Conservation (phyloP, 1,139 yeast genomes). For the Torulaspora globosa region DNA sequence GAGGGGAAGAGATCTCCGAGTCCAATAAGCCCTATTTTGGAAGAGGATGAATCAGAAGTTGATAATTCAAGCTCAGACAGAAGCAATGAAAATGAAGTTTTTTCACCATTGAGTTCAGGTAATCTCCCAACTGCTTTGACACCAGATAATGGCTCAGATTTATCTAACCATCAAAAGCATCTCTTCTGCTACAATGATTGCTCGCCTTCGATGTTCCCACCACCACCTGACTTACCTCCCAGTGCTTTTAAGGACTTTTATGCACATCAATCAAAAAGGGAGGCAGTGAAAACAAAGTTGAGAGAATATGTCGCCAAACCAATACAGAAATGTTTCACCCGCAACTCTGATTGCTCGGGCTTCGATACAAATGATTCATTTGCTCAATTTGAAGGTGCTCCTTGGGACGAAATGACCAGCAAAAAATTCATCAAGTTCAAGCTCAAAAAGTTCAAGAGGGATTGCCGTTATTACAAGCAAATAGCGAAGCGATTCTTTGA, state of each 20-base stretch:
- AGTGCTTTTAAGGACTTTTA: slow-evolving; percentile 10
- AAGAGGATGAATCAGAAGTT: slow-evolving; percentile 1
- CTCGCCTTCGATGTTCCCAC: slow-evolving; percentile 3
- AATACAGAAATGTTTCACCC: slow-evolving; percentile 3
- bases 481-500: slow-evolving; percentile 24
- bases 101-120: slow-evolving; percentile 13
- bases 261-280: slow-evolving; percentile 6
- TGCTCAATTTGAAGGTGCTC: slow-evolving; percentile 11
- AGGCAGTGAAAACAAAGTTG: slow-evolving; percentile 5
- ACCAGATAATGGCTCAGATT: slow-evolving; percentile 6
- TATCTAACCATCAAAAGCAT: not conserved
- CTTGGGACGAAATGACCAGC: slow-evolving; percentile 21
- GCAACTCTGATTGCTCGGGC: slow-evolving; percentile 1
- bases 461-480: slow-evolving; percentile 19
- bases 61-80: slow-evolving; percentile 2
- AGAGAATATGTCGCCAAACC: slow-evolving; percentile 5
- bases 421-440: slow-evolving; percentile 22
- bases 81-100: slow-evolving; percentile 7
- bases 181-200: not conserved
- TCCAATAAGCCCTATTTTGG: not conserved
- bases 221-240: slow-evolving; percentile 14
- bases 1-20: not conserved
- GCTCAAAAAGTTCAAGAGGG: slow-evolving; percentile 17
- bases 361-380: slow-evolving; percentile 12
- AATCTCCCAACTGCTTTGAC: slow-evolving; percentile 14